Conservation (phyloP, 1,284 basidiomycete genomes). For the Ceratobasidium sp. region DNA sequence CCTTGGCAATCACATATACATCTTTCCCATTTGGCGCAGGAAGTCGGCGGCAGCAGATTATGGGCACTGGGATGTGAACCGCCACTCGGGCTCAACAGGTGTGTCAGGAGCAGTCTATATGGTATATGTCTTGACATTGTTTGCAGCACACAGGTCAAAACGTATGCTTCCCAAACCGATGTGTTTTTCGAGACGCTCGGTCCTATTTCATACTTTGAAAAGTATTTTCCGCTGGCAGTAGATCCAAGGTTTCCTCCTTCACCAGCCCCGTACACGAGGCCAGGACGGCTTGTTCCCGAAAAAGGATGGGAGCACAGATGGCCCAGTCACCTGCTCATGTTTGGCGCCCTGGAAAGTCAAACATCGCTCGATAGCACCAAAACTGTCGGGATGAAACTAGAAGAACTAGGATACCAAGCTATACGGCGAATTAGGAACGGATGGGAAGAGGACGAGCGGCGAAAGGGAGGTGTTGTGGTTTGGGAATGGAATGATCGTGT, state of each 20-base stretch:
- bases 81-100: conserved; percentile 67
- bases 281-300: conserved; percentile 53
- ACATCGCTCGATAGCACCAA: conserved; percentile 47
- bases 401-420: conserved; percentile 68
- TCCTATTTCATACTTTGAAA: conserved; percentile 70
- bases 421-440: conserved; percentile 71
- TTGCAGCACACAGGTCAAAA: conserved; percentile 55
- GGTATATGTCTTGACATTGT: no score
- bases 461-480: conserved; percentile 80
- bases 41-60: conserved; percentile 60
- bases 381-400: conserved; percentile 59
- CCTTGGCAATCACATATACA: conserved; percentile 94
- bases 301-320: conserved; percentile 70
- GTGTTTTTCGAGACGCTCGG: conserved; percentile 72
- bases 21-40: conserved; percentile 49
- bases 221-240: conserved; percentile 70
- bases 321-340: conserved; percentile 83
- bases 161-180: conserved; percentile 83
- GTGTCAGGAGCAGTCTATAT: conserved; percentile 49
- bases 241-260: conserved; percentile 71
- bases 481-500: conserved; percentile 57
- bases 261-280: conserved; percentile 62
- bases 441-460: conserved; percentile 81
- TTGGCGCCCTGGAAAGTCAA: conserved; percentile 69
- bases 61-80: conserved; percentile 95